These are phyloP conservation scores for Cyclotella choctawhatcheeana DNA, from an alignment of 108 stramenopile genomes.

Conservation along the genomic window DNA sequence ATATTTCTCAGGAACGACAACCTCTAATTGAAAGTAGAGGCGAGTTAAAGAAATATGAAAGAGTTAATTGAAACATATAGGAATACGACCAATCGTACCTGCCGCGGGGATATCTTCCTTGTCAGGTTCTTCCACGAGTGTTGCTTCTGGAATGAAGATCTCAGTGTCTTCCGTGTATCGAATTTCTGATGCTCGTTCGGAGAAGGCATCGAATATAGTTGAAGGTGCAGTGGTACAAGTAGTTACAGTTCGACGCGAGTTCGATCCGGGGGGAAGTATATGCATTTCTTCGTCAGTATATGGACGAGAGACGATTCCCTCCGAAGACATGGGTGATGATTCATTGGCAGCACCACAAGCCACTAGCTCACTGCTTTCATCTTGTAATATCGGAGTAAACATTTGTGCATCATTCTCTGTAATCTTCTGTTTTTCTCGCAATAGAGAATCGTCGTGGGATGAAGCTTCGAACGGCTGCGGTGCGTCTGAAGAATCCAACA, in stretches of 20 bases:
- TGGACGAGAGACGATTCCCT: background rate
- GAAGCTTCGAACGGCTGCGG: background rate
- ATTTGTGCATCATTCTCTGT: too few species aligned
- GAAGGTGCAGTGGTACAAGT: background rate
- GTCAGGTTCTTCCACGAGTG: background rate
- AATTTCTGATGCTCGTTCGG: conserved; percentile 1
- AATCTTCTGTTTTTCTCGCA: conserved; percentile 1
- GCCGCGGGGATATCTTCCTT: conserved; percentile 13
- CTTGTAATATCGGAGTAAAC: too few species aligned
- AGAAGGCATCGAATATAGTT: conserved; percentile 8
- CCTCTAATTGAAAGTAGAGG: too few species aligned
- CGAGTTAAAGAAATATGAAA: too few species aligned
- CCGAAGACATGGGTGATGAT: background rate
- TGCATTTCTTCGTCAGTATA: background rate
- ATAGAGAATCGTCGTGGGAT: background rate
- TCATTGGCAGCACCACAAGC: too few species aligned
- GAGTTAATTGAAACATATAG: too few species aligned
- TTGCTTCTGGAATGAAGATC: conserved; percentile 12
- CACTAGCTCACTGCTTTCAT: too few species aligned
- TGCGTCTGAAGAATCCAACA: background rate
- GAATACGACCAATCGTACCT: too few species aligned
- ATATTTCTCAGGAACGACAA: conserved; percentile 7
- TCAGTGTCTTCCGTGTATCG: background rate
- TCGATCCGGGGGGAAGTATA: background rate
- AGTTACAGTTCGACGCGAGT: background rate